These are phyloP conservation scores for Saccharomyces pastorianus DNA, from an alignment of 1,139 yeast species.

Conservation along the genomic window DNA sequence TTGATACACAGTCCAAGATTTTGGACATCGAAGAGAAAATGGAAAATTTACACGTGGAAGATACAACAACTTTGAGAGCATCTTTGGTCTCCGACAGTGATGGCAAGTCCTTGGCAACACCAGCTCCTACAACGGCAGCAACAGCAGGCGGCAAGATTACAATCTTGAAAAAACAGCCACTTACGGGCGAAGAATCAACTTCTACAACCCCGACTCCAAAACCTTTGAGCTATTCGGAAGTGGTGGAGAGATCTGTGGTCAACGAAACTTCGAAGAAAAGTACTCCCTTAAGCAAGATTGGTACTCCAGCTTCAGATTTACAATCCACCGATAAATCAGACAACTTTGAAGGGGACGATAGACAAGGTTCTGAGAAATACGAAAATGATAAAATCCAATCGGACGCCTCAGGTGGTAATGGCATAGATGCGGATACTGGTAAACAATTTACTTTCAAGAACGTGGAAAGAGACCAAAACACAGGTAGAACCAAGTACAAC, in stretches of 20 bases:
- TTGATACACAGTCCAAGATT: conserved; percentile 42
- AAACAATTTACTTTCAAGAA: conserved; percentile 14
- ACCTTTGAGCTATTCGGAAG: conserved; percentile 24
- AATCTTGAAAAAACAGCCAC: conserved; percentile 15
- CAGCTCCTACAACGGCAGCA: conserved; percentile 2
- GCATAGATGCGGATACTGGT: not conserved
- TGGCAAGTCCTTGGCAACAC: too few species aligned
- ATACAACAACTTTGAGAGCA: conserved; percentile 50
- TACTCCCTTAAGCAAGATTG: conserved; percentile 10
- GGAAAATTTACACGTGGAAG: conserved; percentile 39
- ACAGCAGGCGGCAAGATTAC: conserved; percentile 10
- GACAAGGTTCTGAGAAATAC: not conserved
- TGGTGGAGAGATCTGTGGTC: conserved; percentile 22
- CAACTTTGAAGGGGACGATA: not conserved
- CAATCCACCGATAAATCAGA: conserved; percentile 4
- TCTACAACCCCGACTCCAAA: conserved; percentile 10
- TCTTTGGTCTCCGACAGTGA: conserved; percentile 12
- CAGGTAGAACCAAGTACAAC: conserved; percentile 1
- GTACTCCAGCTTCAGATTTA: conserved; percentile 5
- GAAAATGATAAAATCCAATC: conserved; percentile 1
- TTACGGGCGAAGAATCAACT: conserved; percentile 7
- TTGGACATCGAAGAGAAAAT: conserved; percentile 43
- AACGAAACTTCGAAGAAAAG: conserved; percentile 7
- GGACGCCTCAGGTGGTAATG: conserved; percentile 3
- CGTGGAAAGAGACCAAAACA: conserved; percentile 8